Evolutionary conservation across 148 eudicot genomes (phyloP), one percentile per base, ranked within the genome.

Genomic region (Chenopodium formosanum): DNA sequence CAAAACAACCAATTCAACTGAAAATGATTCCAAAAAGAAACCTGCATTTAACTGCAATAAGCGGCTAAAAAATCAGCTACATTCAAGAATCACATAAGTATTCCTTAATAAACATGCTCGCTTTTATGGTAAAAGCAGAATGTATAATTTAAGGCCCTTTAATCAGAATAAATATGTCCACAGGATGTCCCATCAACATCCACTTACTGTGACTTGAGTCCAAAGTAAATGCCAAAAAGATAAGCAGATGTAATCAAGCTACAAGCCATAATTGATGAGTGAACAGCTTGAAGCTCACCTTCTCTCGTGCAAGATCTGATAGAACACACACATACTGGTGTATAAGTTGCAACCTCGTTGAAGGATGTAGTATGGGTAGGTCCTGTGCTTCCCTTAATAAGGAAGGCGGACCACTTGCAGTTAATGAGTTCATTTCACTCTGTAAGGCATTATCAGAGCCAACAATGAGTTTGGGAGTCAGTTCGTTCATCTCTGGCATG

Each of bases 1-100:
- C 80, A 89, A 85, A 81, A 85, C 82, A 66, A 87, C 83, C 82
- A 89, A 78, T 82, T 89, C 86, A 40, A 85, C 68, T 34, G 91
- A 87, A 83, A 89, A 80, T 27, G 89, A 87, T 69, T 87, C 89
- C 80, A 87, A 79, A 78, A 85, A 74, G 74, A 79, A 79, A 58
- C 85, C 87, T 79, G 83, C 88, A 73, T 81, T 82, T 47, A 81
- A 64, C 91, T 89, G 91, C 83, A 81, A 78, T 75, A 70, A 7
- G 70, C 8, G 44, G 79, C 48, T 71, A 72, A 78, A 77, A 44
- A 20, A 27, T 75, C 53, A 75, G 56, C 17, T 64, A 31, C 40
- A 74, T 12, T 50, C 53, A 56, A 23, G 56, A 78, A n/a, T 58
- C 50, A 76, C 31, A 62, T 34, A 60, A 23, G 14, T 9, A 50